Percentiles rank a stretch among this genome's conserved stretches.
Evolutionary conservation across 2,329 filamentous ascomycete species (phyloP).

Genomic region (Aureobasidium uvarum): DNA sequence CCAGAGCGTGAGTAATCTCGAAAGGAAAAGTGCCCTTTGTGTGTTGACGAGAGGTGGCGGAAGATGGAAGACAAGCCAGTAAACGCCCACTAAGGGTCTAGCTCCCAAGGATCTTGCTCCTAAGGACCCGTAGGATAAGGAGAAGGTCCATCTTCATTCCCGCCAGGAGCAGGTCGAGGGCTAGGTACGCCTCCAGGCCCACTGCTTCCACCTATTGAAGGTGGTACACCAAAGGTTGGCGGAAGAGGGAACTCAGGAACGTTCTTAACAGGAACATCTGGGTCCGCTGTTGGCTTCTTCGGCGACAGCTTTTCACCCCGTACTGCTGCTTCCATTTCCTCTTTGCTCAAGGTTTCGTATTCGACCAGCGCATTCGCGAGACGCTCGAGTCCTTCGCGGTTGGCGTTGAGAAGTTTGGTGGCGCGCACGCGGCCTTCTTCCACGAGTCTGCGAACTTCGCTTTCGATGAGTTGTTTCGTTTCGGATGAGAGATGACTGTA

Average conservation of each 20-base stretch:
- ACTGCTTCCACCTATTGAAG: not conserved
- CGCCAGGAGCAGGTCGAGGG: slow-evolving; percentile 6
- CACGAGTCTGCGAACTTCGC: slow-evolving; percentile 80
- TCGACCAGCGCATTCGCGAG: slow-evolving; percentile 86
- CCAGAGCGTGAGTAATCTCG: not conserved
- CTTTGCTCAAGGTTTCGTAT: slow-evolving; percentile 87
- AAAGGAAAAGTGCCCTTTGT: not conserved
- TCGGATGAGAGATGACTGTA: slow-evolving; percentile 80
- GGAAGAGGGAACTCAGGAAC: slow-evolving; percentile 53
- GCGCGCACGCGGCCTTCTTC: slow-evolving; percentile 79
- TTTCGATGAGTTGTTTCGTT: slow-evolving; percentile 82
- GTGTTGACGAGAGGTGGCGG: not conserved
- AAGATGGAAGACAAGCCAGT: not conserved
- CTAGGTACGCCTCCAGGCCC: slow-evolving; percentile 18
- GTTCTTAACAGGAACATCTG: slow-evolving; percentile 60
- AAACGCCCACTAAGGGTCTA: not conserved
- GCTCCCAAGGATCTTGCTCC: not conserved
- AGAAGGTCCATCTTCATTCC: slow-evolving; percentile 23
- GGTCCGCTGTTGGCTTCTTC: slow-evolving; percentile 62
- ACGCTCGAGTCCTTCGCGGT: slow-evolving; percentile 80
- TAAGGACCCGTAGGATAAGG: slow-evolving; percentile 24
- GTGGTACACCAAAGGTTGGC: slow-evolving; percentile 21
- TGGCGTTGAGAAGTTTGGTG: slow-evolving; percentile 65
- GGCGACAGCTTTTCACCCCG: slow-evolving; percentile 72
- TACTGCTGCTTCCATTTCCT: slow-evolving; percentile 88